Percentiles rank a stretch among this genome's conserved stretches.
These are phyloP conservation scores for Pichia thaimueangensis DNA, from an alignment of 805 yeast species.

Conservation along the genomic window DNA sequence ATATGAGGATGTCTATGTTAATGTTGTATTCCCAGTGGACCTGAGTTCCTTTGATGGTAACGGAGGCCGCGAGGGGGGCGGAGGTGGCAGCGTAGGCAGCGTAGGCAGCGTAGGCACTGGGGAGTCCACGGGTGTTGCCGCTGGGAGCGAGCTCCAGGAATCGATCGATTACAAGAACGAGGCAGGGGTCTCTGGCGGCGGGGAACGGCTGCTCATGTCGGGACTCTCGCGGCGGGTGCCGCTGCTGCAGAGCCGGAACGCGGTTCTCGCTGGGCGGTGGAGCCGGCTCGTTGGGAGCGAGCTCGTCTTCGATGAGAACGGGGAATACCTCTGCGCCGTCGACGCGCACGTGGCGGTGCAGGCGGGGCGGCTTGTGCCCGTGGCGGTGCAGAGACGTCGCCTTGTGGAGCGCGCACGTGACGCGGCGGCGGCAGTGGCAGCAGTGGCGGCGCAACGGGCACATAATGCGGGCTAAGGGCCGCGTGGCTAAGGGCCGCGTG, in stretches of 20 bases:
- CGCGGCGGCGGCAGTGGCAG: neutral
- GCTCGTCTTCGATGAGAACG: conserved; percentile 32
- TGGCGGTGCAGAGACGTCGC: conserved; percentile 22
- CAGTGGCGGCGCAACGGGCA: too few relatives aligned
- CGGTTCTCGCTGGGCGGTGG: conserved; percentile 73
- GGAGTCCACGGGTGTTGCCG: neutral
- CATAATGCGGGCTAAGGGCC: too few relatives aligned
- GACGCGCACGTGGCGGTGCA: conserved; percentile 26
- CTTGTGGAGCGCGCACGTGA: neutral
- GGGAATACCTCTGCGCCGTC: conserved; percentile 28
- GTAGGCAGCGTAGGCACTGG: neutral
- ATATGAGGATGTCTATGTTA: conserved; percentile 44
- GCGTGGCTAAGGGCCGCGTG: too few relatives aligned
- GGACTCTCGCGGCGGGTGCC: conserved; percentile 53
- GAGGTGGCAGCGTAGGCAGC: too few relatives aligned
- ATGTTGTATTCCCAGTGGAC: conserved; percentile 44
- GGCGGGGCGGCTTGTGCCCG: conserved; percentile 27
- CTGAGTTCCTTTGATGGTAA: conserved; percentile 22
- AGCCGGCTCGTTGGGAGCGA: conserved; percentile 72
- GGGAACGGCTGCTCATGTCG: conserved; percentile 39
- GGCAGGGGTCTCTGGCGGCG: conserved; percentile 7
- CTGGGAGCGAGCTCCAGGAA: conserved; percentile 10
- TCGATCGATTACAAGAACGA: conserved; percentile 13
- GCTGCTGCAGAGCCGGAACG: conserved; percentile 48
- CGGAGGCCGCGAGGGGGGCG: too few relatives aligned